Evolutionary conservation across 345 rosid genomes (phyloP), one percentile per base, ranked within the genome.

Genomic region (Brassica napus): DNA sequence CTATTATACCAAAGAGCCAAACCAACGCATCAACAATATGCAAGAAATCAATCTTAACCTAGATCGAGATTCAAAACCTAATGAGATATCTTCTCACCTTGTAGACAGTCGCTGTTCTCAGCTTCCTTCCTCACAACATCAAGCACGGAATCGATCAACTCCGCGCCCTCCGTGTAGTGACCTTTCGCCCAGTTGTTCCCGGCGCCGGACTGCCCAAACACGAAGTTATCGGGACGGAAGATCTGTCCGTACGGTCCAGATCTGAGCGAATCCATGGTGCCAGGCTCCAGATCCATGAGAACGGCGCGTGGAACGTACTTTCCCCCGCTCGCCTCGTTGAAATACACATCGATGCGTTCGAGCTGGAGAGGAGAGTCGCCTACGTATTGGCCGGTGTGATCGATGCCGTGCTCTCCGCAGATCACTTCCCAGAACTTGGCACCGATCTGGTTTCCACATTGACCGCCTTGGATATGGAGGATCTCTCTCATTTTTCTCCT

Each of bases 361-460:
- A 82, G 81, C 76, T 82, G 84, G 1, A 82, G 65, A 28, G 81
- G 81, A 44, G 84, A 82, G 31, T 82, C 84, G 62, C 84, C 84
- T 64, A 78, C 77, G 55, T 82, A 82, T 9, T 82, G 81, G 12
- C 84, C 84, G 65, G 84, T 82, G 63, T 82, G 81, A 59, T 82
- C 84, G 42, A 82, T 77, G 79, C 84, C 84, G 68, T 82, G 84
- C 42, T 82, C 84, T 35, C 78, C 84, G 72, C 84, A 82, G 32
- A 82, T 82, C 59, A 82, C 84, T 44, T 82, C 84, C 84, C 84
- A 82, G 47, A 82, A 82, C 76, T 82, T 82, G n/a, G 84, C 84
- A 4, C 84, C 84, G 82, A 82, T 82, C 84, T 82, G 84, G 84
- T 82, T 82, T 69, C 84, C 84, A 74, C 84, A 82, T 78, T 82